Percentiles rank a stretch among this genome's conserved stretches.
phyloP scores from a whole-genome alignment of 345 rosid genomes.

The Psidium guajava region DNA sequence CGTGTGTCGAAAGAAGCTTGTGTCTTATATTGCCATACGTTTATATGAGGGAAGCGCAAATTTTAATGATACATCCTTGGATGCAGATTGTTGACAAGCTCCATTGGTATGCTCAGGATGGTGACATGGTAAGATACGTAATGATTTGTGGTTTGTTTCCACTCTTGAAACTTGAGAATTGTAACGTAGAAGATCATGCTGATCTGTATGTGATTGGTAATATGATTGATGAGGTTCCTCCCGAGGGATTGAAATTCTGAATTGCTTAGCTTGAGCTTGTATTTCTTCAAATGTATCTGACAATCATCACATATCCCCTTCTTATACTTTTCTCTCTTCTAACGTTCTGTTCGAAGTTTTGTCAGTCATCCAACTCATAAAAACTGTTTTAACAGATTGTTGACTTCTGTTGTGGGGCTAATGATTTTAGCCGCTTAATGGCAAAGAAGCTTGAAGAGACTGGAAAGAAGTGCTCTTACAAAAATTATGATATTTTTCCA shows the following conservation, averaged over 20 bases:
- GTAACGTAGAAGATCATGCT: background rate
- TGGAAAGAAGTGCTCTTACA: slow-evolving; percentile 71
- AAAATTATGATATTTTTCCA: slow-evolving; percentile 64
- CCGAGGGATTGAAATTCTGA: background rate
- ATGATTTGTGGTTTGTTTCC: background rate
- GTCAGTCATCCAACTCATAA: background rate
- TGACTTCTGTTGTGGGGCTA: slow-evolving; percentile 95
- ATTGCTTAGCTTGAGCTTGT: background rate
- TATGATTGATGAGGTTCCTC: background rate
- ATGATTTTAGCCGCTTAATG: slow-evolving; percentile 82
- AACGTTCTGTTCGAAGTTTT: background rate
- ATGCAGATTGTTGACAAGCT: slow-evolving; percentile 80
- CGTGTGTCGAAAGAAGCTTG: background rate
- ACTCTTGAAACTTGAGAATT: background rate
- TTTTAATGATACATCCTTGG: slow-evolving; percentile 1
- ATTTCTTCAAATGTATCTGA: background rate
- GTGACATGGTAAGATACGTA: slow-evolving; percentile 64
- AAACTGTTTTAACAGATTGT: slow-evolving; percentile 45
- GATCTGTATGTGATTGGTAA: background rate
- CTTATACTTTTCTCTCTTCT: background rate
- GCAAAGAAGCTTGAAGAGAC: slow-evolving; percentile 71
- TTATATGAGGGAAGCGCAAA: background rate
- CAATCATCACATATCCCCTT: background rate
- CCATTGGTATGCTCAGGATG: slow-evolving; percentile 73
- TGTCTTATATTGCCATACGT: background rate